These are phyloP conservation scores for Malus hybrid DNA, from an alignment of 331 rosid genomes.

Conservation along the genomic window DNA sequence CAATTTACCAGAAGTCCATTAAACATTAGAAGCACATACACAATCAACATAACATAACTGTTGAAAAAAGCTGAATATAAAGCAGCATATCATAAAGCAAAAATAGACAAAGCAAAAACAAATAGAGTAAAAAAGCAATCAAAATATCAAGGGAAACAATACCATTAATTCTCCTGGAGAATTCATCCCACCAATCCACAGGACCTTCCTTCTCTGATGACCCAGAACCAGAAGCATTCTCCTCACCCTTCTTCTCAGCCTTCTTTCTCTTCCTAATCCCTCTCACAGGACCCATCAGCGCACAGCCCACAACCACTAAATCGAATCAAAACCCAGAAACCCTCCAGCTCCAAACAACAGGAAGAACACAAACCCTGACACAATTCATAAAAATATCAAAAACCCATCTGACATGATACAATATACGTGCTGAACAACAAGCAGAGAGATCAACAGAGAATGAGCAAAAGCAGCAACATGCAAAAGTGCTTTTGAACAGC, in stretches of 20 bases:
- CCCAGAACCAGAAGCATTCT: slow-evolving; percentile 59
- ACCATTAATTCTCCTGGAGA: slow-evolving; percentile 58
- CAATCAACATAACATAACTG: slow-evolving; percentile 19
- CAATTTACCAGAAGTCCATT: slow-evolving; percentile 9
- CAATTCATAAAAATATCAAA: slow-evolving; percentile 21
- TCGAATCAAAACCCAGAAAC: slow-evolving; percentile 39
- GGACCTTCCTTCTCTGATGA: slow-evolving; percentile 49
- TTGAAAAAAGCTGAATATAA: slow-evolving; percentile 17
- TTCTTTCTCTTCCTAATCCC: slow-evolving; percentile 62
- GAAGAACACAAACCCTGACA: slow-evolving; percentile 18
- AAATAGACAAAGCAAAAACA: slow-evolving; percentile 8
- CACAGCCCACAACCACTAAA: slow-evolving; percentile 24
- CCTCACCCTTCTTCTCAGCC: slow-evolving; percentile 50
- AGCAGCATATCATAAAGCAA: slow-evolving; percentile 1
- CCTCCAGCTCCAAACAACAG: slow-evolving; percentile 29
- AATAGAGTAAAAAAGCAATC: slow-evolving; percentile 11
- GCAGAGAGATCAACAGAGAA: slow-evolving; percentile 7
- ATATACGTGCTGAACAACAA: slow-evolving; percentile 14
- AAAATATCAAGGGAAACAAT: slow-evolving; percentile 12
- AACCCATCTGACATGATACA: slow-evolving; percentile 24
- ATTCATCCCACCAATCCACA: slow-evolving; percentile 76
- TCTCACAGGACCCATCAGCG: slow-evolving; percentile 70
- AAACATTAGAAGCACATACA: slow-evolving; percentile 14
- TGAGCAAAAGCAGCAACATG: slow-evolving; percentile 17
- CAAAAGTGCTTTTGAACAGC: slow-evolving; percentile 14